phyloP scores from a whole-genome alignment of 2,329 filamentous ascomycete genomes.

The Metarhizium anisopliae region DNA sequence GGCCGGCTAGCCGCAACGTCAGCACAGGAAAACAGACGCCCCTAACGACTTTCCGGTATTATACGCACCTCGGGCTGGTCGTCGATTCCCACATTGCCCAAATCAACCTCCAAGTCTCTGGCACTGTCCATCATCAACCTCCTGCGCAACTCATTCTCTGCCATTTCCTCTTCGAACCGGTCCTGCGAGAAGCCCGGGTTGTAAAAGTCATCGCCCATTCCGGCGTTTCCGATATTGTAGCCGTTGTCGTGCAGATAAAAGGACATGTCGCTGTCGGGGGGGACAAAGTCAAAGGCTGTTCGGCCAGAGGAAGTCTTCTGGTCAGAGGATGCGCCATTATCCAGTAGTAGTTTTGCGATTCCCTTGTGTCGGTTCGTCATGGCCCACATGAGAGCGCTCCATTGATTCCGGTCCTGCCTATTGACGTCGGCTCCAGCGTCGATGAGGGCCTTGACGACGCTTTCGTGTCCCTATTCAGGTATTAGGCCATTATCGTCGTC shows the following conservation, averaged over 20 bases:
- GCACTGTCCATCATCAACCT: slow-evolving; percentile 99
- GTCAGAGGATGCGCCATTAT: slow-evolving; percentile 91
- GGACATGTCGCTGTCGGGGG: slow-evolving; percentile 92
- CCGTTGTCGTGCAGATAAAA: slow-evolving; percentile 92
- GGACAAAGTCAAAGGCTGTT: slow-evolving; percentile 91
- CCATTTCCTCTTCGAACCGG: slow-evolving; percentile 92
- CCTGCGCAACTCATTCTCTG: slow-evolving; percentile 88
- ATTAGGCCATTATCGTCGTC: background rate
- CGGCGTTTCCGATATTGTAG: slow-evolving; percentile 76
- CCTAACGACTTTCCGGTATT: background rate
- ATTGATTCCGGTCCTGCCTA: slow-evolving; percentile 89
- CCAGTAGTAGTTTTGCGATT: slow-evolving; percentile 85
- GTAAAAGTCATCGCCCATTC: slow-evolving; percentile 85
- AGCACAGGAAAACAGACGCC: slow-evolving; percentile 7
- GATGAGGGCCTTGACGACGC: slow-evolving; percentile 75
- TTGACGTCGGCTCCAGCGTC: slow-evolving; percentile 83
- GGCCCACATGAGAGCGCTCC: slow-evolving; percentile 98
- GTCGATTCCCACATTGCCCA: slow-evolving; percentile 92
- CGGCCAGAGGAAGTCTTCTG: slow-evolving; percentile 90
- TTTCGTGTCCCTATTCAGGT: slow-evolving; percentile 64
- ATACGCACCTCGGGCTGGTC: slow-evolving; percentile 77
- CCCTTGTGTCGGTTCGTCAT: slow-evolving; percentile 98
- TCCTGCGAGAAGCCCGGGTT: slow-evolving; percentile 86
- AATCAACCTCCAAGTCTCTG: slow-evolving; percentile 88
- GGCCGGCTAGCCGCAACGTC: slow-evolving; percentile 37